A percentile compares a stretch with the other conserved stretches of the same genome.
These are phyloP conservation scores for Geoglossum cookeanum DNA, from an alignment of 2,329 filamentous ascomycete genomes.

Conservation along the genomic window DNA sequence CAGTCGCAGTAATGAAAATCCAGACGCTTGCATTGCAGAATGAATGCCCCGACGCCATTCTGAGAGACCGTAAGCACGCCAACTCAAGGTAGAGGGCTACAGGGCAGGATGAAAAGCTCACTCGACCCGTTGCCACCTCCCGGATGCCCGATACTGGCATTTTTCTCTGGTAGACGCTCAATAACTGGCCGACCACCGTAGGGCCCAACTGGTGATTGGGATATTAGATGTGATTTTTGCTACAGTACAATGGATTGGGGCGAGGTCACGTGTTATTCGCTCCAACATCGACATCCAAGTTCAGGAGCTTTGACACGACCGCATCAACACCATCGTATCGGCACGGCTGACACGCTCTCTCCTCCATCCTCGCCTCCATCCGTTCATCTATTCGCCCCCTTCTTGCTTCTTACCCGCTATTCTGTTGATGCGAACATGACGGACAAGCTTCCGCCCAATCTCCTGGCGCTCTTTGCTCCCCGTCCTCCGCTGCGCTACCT, in stretches of 20 bases:
- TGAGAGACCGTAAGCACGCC: constrained; percentile 21
- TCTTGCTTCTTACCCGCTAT: background rate
- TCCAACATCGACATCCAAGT: background rate
- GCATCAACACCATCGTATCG: background rate
- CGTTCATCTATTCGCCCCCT: background rate
- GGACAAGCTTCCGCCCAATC: constrained; percentile 82
- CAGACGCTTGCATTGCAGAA: constrained; percentile 89
- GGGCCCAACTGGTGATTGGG: no score
- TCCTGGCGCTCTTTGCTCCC: constrained; percentile 86
- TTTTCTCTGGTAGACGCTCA: constrained; percentile 6
- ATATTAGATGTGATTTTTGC: no score
- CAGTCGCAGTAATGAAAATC: constrained; percentile 97
- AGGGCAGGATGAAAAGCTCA: constrained; percentile 17
- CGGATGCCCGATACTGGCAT: constrained; percentile 30
- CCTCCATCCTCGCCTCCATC: background rate
- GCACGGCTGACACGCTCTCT: background rate
- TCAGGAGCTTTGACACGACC: background rate
- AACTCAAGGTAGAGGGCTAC: background rate
- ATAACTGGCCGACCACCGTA: no score
- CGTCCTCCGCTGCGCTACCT: constrained; percentile 83
- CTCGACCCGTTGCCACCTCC: constrained; percentile 35
- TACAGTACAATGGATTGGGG: background rate
- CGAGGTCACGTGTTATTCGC: background rate
- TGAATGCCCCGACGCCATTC: constrained; percentile 95
- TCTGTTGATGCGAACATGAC: constrained; percentile 44